Evolutionary conservation across 768 basidiomycete genomes (phyloP), one percentile per base, ranked within the genome.

Genomic region (Collybia sp.): DNA sequence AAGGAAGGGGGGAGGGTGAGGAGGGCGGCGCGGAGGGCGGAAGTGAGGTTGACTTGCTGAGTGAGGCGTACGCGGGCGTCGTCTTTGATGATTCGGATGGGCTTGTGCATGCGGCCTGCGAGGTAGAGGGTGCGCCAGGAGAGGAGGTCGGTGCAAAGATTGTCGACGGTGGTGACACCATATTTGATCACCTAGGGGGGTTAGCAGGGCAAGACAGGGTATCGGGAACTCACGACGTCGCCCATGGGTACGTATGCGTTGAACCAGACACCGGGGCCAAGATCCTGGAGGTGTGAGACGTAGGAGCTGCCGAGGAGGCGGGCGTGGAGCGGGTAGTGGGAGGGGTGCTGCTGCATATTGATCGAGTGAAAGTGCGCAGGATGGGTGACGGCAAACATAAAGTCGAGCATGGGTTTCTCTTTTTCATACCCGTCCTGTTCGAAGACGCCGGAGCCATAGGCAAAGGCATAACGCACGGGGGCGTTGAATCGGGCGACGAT

Each of bases 81-180:
- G 62, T 94, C 89, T 64, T 83, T 83, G 65, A 96, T 87, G 58
- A 95, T 94, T 42, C 90, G 82, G 40, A 94, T 79, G 1, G 96
- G 96, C 66, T 99, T 99, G 68, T 98, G 96, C 83, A 97, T 92
- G 30, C 96, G 79, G 0, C 96, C 96, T 0, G 93, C 88, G 34
- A 95, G 81, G 64, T 99, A 99, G 2, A 98, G 76, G 17, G 92
- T 79, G 36, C 83, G 77, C 96, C 96, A 99, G 58, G 92, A 88
- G 44, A 94, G 76, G 19, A 98, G 72, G 59, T 99, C 96, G 1
- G 83, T 78, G 55, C 89, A 93, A 20, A 99, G 77, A 49, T 83
- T 85, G 57, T 94, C 90, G 8, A 95, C 79, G 0, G 92, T 92
- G 30, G 94, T 94, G 19, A 96, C 83, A 12, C 96, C 96, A 61